A percentile compares a stretch with the other conserved stretches of the same genome.
Conservation (phyloP, 805 yeast genomes). For the Debaryomyces prosopidis region DNA sequence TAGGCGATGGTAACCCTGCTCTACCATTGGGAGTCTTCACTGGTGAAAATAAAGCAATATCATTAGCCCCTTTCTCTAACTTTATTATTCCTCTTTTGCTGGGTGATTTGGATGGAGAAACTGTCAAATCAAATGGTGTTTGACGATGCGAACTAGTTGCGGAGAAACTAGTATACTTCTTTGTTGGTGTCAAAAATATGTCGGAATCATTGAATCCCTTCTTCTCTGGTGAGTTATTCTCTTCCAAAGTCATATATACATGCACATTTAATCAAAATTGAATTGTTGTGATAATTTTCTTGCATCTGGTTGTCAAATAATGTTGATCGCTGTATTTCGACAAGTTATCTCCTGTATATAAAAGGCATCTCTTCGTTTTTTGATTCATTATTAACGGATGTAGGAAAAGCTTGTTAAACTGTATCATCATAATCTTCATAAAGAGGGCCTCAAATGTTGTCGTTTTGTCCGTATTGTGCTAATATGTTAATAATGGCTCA, state of each 20-base stretch:
- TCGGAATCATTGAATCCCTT: not conserved
- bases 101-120: conserved; percentile 7
- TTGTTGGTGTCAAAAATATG: conserved; percentile 4
- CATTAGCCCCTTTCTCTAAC: not conserved
- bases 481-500: conserved; percentile 79
- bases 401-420: not conserved
- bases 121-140: not conserved
- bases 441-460: conserved; percentile 57
- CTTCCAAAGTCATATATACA: not conserved
- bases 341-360: not conserved
- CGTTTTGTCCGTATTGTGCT: conserved; percentile 93
- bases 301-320: not conserved
- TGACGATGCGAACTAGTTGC: conserved; percentile 1
- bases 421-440: not conserved
- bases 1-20: conserved; percentile 49
- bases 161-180: conserved; percentile 1
- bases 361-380: not conserved
- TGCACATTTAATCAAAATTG: not conserved
- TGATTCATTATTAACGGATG: not conserved
- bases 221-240: not conserved
- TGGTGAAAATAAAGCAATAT: conserved; percentile 19
- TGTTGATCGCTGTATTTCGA: not conserved
- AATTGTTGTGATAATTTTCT: not conserved
- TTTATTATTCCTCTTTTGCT: conserved; percentile 15
- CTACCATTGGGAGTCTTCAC: conserved; percentile 42